phyloP scores from a whole-genome alignment of 2,329 filamentous ascomycete genomes.

The Xylariaceae sp. region DNA sequence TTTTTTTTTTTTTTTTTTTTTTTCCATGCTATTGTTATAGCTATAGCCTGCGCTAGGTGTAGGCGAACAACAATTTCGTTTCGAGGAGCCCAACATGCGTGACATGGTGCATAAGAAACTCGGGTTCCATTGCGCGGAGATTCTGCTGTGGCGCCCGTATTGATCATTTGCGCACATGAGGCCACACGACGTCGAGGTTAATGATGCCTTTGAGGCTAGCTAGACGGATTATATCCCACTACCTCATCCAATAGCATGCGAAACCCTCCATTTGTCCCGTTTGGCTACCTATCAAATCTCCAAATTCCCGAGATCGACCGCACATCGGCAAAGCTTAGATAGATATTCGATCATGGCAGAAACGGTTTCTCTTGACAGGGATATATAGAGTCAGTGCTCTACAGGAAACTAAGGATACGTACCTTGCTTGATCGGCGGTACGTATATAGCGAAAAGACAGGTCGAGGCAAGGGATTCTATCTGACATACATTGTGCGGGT shows the following conservation, averaged over 20 bases:
- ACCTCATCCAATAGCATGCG: neutral
- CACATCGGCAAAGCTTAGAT: neutral
- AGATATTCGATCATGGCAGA: neutral
- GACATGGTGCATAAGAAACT: too few species aligned
- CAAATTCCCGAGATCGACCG: neutral
- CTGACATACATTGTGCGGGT: too few species aligned
- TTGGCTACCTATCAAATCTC: neutral
- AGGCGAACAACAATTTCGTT: too few species aligned
- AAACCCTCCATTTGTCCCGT: neutral
- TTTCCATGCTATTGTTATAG: too few species aligned
- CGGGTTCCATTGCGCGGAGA: too few species aligned
- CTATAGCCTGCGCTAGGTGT: too few species aligned
- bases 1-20: too few species aligned
- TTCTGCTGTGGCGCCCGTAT: neutral
- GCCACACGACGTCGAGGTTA: neutral
- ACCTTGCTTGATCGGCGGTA: neutral
- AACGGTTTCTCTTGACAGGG: neutral
- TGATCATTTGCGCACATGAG: neutral
- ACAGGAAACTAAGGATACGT: neutral
- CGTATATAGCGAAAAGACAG: neutral
- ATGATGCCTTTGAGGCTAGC: neutral
- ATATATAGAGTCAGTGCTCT: neutral
- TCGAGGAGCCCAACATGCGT: too few species aligned
- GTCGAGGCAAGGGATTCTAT: neutral
- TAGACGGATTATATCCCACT: neutral